phyloP scores from a whole-genome alignment of 352 stramenopile species.

The Salisapilia sapeloensis region DNA sequence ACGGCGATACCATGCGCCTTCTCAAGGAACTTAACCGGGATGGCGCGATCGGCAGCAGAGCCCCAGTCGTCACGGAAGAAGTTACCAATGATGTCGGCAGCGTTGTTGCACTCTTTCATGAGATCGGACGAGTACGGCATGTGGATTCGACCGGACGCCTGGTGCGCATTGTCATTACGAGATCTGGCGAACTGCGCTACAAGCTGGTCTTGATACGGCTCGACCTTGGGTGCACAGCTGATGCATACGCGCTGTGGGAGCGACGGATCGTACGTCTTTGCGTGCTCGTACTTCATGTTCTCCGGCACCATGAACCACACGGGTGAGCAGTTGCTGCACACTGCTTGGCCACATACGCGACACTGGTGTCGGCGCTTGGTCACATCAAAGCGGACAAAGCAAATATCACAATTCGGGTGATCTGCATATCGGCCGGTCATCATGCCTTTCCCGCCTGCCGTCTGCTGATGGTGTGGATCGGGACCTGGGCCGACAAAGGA shows the following conservation, averaged over 20 bases:
- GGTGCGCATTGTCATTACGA: slow-evolving; percentile 21
- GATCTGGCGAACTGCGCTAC: slow-evolving; percentile 19
- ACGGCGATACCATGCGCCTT: slow-evolving; percentile 33
- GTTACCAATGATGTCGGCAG: slow-evolving; percentile 45
- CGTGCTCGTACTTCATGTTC: slow-evolving; percentile 21
- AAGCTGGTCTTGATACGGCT: slow-evolving; percentile 25
- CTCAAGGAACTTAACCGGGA: slow-evolving; percentile 28
- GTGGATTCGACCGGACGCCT: slow-evolving; percentile 18
- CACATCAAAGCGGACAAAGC: slow-evolving; percentile 34
- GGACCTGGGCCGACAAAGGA: slow-evolving; percentile 1
- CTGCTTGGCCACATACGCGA: slow-evolving; percentile 20
- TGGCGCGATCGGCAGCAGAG: slow-evolving; percentile 16
- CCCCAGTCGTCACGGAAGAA: slow-evolving; percentile 43
- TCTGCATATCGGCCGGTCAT: slow-evolving; percentile 48
- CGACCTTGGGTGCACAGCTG: slow-evolving; percentile 23
- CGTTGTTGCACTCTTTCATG: slow-evolving; percentile 39
- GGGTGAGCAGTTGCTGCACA: slow-evolving; percentile 44
- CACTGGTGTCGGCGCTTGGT: slow-evolving; percentile 45
- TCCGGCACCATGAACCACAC: slow-evolving; percentile 31
- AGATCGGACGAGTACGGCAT: slow-evolving; percentile 32
- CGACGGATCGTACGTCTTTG: slow-evolving; percentile 32
- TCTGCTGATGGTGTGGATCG: slow-evolving; percentile 3
- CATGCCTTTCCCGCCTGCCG: slow-evolving; percentile 14
- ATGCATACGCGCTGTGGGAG: slow-evolving; percentile 38
- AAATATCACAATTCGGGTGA: slow-evolving; percentile 53